A percentile compares a stretch with the other conserved stretches of the same genome.
Evolutionary conservation across 2,329 filamentous ascomycete species (phyloP).

Genomic region (Neonectria sp.): DNA sequence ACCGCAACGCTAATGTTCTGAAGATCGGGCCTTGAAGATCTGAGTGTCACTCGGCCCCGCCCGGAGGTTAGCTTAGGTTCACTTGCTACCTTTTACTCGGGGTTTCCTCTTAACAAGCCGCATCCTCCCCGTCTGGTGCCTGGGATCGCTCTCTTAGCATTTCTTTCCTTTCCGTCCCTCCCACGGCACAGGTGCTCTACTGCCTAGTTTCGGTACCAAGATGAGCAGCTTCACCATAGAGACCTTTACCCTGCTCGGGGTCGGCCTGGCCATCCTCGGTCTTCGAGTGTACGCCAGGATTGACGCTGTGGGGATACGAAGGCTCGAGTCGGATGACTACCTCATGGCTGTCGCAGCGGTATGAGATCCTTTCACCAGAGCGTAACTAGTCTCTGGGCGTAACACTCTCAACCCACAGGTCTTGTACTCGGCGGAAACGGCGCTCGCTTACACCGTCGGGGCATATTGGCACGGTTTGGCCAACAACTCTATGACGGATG

Average conservation of each 20-base stretch:
- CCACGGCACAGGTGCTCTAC: constrained; percentile 3
- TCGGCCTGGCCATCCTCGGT: constrained; percentile 53
- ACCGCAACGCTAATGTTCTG: constrained; percentile 3
- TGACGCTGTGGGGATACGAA: constrained; percentile 49
- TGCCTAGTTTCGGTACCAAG: constrained; percentile 5
- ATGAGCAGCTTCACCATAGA: constrained; percentile 50
- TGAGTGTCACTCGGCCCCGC: constrained; percentile 8
- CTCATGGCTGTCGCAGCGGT: constrained; percentile 55
- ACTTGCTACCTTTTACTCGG: not conserved
- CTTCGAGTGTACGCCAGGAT: constrained; percentile 56
- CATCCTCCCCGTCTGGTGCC: not conserved
- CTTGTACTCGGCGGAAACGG: constrained; percentile 65
- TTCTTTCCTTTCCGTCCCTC: not conserved
- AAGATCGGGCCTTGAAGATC: constrained; percentile 4
- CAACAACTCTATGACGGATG: constrained; percentile 68
- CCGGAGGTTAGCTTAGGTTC: not conserved
- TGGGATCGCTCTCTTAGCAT: not conserved
- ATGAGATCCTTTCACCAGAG: constrained; percentile 58
- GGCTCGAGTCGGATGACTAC: constrained; percentile 54
- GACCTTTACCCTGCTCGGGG: constrained; percentile 53
- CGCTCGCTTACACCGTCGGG: constrained; percentile 63
- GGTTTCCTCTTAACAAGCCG: constrained; percentile 11
- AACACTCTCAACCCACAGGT: constrained; percentile 52
- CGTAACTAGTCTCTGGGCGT: constrained; percentile 56
- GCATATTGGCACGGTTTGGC: constrained; percentile 62